Evolutionary conservation across 768 basidiomycete species (phyloP).

Genomic region (Mrakia frigida): DNA sequence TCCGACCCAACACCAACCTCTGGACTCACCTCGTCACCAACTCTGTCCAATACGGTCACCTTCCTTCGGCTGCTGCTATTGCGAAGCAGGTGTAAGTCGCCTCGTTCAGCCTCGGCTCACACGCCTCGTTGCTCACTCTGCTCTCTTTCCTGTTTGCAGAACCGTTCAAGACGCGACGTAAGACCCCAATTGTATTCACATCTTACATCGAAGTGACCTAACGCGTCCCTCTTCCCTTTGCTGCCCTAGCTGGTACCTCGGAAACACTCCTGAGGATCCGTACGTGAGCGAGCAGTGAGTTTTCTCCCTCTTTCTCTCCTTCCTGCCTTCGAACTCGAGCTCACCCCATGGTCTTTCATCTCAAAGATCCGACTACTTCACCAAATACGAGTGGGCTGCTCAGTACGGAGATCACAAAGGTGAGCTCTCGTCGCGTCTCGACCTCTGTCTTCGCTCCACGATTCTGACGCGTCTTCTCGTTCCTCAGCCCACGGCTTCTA

Average conservation of each 20-base stretch:
- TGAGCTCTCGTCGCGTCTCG: background rate
- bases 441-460: too few relatives aligned
- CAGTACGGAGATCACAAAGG: slow-evolving; percentile 19
- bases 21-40: slow-evolving; percentile 38
- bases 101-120: background rate
- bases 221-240: too few relatives aligned
- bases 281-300: slow-evolving; percentile 26
- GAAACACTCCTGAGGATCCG: slow-evolving; percentile 18
- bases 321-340: background rate
- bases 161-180: slow-evolving; percentile 37
- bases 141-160: background rate
- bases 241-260: slow-evolving; percentile 33
- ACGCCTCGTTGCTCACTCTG: background rate
- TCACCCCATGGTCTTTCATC: background rate
- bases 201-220: too few relatives aligned
- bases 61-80: slow-evolving; percentile 32
- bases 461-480: too few relatives aligned
- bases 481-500: slow-evolving; percentile 35
- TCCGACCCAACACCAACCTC: slow-evolving; percentile 34
- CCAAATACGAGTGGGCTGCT: slow-evolving; percentile 36
- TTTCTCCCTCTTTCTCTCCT: background rate
- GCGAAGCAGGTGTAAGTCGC: slow-evolving; percentile 15
- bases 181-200: too few relatives aligned
- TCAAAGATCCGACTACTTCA: slow-evolving; percentile 36
- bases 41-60: slow-evolving; percentile 29